These are phyloP conservation scores for Nakaseomyces sp. DNA, from an alignment of 1,139 yeast genomes.

Conservation along the genomic window DNA sequence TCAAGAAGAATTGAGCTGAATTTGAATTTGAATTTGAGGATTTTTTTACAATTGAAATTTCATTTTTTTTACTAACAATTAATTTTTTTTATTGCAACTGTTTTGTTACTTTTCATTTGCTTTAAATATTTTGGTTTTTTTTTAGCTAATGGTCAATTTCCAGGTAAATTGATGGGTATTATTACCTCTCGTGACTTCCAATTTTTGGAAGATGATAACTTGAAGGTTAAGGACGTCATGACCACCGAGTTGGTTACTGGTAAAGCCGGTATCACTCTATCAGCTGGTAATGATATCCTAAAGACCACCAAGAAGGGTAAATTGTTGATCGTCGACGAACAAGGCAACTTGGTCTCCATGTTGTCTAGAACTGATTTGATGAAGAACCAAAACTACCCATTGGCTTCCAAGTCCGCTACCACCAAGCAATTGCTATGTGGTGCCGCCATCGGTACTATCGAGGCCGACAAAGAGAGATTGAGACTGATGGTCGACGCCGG, in stretches of 20 bases:
- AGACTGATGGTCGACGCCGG: constrained; percentile 87
- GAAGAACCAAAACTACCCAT: constrained; percentile 89
- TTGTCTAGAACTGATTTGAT: constrained; percentile 93
- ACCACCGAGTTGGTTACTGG: constrained; percentile 84
- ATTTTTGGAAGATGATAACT: constrained; percentile 68
- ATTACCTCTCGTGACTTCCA: constrained; percentile 96
- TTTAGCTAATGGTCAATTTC: constrained; percentile 71
- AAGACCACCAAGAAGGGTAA: constrained; percentile 95
- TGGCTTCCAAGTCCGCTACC: constrained; percentile 85
- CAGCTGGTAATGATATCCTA: constrained; percentile 83
- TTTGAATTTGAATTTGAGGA: too few relatives aligned
- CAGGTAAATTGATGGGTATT: constrained; percentile 88
- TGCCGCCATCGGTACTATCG: constrained; percentile 95
- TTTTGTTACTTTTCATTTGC: too few relatives aligned
- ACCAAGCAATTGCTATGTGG: constrained; percentile 97
- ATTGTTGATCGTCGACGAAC: constrained; percentile 78
- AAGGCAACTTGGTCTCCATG: constrained; percentile 74
- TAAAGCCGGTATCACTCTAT: constrained; percentile 65
- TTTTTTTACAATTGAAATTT: too few relatives aligned
- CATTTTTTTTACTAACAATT: background rate
- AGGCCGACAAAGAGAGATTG: constrained; percentile 80
- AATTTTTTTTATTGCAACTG: too few relatives aligned
- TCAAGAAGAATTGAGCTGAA: too few relatives aligned
- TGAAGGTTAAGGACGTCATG: constrained; percentile 73
- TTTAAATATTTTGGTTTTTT: background rate